phyloP scores from a whole-genome alignment of 495 filamentous ascomycete genomes.

The Hypoxylon intermedium region DNA sequence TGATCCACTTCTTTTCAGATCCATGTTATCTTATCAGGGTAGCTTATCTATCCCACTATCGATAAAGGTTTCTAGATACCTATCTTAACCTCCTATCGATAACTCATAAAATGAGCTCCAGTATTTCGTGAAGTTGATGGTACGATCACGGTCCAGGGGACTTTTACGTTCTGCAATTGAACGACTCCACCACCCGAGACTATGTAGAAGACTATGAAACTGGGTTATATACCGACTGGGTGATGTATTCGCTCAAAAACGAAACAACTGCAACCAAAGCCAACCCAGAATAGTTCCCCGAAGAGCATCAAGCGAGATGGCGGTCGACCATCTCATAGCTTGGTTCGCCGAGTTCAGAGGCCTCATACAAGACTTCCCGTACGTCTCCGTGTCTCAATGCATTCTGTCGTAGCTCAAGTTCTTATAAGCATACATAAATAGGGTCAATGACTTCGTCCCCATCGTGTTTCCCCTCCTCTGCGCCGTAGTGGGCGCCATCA shows the following conservation, averaged over 20 bases:
- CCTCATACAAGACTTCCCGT: conserved; percentile 39
- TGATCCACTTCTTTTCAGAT: conserved; percentile 5
- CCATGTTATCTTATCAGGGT: neutral
- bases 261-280: neutral
- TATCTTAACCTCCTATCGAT: conserved; percentile 12
- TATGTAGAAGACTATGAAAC: conserved; percentile 13
- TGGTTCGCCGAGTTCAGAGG: conserved; percentile 31
- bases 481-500: conserved; percentile 37
- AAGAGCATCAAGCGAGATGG: conserved; percentile 25
- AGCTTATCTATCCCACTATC: neutral
- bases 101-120: conserved; percentile 23
- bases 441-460: conserved; percentile 21
- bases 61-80: neutral
- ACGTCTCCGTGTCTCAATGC: conserved; percentile 7
- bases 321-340: conserved; percentile 30
- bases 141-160: conserved; percentile 20
- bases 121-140: conserved; percentile 8
- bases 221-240: neutral
- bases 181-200: neutral
- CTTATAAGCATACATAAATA: conserved; percentile 9
- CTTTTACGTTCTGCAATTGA: conserved; percentile 23
- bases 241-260: neutral
- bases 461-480: conserved; percentile 25
- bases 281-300: conserved; percentile 15
- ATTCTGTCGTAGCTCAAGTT: neutral